These are phyloP conservation scores for Garcia nutans DNA, from an alignment of 345 rosid genomes.

Conservation along the genomic window DNA sequence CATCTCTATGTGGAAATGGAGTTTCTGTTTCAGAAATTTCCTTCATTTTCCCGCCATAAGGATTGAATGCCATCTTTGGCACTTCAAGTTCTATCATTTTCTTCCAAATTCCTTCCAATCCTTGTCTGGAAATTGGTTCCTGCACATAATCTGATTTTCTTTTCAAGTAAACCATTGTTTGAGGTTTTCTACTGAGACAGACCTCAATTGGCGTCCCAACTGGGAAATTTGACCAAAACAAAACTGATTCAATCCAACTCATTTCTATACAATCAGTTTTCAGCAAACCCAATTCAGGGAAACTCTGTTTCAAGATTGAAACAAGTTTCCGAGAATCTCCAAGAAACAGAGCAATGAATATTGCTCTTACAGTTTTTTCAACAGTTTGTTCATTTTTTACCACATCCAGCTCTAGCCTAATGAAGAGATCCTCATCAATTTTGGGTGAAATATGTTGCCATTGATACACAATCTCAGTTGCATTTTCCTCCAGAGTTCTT, in stretches of 20 bases:
- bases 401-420: background rate
- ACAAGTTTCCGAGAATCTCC: background rate
- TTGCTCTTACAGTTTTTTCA: background rate
- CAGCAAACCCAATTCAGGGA: constrained; percentile 6
- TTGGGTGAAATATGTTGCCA: background rate
- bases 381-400: background rate
- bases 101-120: constrained; percentile 6
- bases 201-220: background rate
- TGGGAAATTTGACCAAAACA: background rate
- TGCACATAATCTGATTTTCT: constrained; percentile 15
- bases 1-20: constrained; percentile 19
- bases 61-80: background rate
- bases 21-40: constrained; percentile 2
- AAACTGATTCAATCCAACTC: constrained; percentile 2
- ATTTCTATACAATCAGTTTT: background rate
- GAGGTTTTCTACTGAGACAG: background rate
- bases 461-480: background rate
- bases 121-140: constrained; percentile 1
- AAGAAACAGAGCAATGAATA: background rate
- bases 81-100: background rate
- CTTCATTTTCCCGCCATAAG: constrained; percentile 15
- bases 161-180: background rate
- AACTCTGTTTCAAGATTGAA: background rate
- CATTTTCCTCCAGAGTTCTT: constrained; percentile 3
- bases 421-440: background rate